phyloP scores from a whole-genome alignment of 441 rosid species.

The Manihot esculenta region DNA sequence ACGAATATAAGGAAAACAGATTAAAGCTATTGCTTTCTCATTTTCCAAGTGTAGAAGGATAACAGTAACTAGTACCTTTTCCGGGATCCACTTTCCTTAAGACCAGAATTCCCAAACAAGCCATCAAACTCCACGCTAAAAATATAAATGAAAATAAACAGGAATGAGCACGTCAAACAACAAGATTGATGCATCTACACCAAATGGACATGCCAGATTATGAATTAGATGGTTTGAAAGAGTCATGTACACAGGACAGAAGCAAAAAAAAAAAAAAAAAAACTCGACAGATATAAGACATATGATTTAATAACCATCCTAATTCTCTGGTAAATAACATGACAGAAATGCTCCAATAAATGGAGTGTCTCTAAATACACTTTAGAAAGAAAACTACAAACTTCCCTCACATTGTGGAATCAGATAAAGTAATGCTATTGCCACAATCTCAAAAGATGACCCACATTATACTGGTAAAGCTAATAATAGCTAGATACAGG shows the following conservation, averaged over 20 bases:
- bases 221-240: background rate
- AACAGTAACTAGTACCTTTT: slow-evolving; percentile 39
- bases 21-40: no score
- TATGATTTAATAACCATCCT: background rate
- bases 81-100: slow-evolving; percentile 38
- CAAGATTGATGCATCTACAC: background rate
- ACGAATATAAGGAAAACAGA: background rate
- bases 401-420: no score
- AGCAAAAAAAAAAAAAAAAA: no score
- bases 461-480: no score
- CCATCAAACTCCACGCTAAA: slow-evolving; percentile 46
- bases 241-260: background rate
- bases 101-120: slow-evolving; percentile 42
- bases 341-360: background rate
- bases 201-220: background rate
- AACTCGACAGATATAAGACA: background rate
- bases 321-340: background rate
- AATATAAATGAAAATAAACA: background rate
- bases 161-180: background rate
- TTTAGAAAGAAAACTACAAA: no score
- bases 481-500: no score
- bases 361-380: no score
- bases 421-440: no score
- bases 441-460: no score
- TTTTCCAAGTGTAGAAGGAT: background rate